Percentiles rank a stretch among this genome's conserved stretches.
Evolutionary conservation across 78 protist genomes (phyloP).

Genomic region (Dictyostelium firmibasis): DNA sequence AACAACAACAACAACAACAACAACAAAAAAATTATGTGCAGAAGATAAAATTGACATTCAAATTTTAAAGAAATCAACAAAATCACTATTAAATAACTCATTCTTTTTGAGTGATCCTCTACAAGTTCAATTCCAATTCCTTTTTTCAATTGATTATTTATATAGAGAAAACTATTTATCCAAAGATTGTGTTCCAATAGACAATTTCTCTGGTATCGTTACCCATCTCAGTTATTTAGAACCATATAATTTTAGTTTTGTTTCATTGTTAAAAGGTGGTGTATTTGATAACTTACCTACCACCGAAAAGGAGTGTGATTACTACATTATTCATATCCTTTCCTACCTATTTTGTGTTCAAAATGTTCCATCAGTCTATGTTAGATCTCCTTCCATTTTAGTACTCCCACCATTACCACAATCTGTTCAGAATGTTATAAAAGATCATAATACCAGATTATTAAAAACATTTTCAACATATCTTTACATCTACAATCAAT

Average conservation of each 20-base stretch:
- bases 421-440: background rate
- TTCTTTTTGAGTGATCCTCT: conserved; percentile 15
- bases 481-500: background rate
- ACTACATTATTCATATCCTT: background rate
- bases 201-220: conserved; percentile 3
- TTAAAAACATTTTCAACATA: background rate
- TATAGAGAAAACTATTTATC: conserved; percentile 4
- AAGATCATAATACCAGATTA: background rate
- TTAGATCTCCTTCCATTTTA: background rate
- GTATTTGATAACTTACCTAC: conserved; percentile 19
- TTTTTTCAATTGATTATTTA: conserved; percentile 37
- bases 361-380: background rate
- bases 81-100: background rate
- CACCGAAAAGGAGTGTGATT: background rate
- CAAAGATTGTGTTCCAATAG: conserved; percentile 1
- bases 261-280: background rate
- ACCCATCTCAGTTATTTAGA: conserved; percentile 67
- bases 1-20: background rate
- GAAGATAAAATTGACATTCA: background rate
- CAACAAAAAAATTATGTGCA: background rate
- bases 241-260: conserved; percentile 47
- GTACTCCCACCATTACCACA: background rate
- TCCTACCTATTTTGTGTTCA: conserved; percentile 1
- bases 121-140: conserved; percentile 34
- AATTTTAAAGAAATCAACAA: conserved; percentile 19